A percentile compares a stretch with the other conserved stretches of the same genome.
phyloP scores from a whole-genome alignment of 495 filamentous ascomycete species.

The Cenococcum geophilum region DNA sequence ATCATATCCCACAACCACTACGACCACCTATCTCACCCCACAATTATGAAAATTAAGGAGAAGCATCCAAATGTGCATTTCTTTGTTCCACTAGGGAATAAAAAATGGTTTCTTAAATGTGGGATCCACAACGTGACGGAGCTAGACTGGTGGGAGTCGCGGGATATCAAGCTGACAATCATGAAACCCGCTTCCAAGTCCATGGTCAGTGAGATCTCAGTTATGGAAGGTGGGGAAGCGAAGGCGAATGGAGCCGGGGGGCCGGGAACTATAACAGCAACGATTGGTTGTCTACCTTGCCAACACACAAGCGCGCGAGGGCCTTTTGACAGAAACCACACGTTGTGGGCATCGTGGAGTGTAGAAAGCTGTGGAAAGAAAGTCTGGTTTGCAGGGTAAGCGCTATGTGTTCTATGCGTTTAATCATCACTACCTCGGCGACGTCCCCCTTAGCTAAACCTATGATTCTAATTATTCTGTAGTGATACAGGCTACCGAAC shows the following conservation, averaged over 20 bases:
- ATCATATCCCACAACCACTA: constrained; percentile 93
- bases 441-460: background rate
- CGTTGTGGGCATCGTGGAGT: constrained; percentile 85
- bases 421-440: background rate
- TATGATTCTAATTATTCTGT: constrained; percentile 5
- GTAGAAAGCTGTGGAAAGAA: constrained; percentile 68
- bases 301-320: constrained; percentile 74
- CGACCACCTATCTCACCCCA: constrained; percentile 78
- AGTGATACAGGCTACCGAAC: constrained; percentile 70
- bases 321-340: constrained; percentile 60
- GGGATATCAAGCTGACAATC: constrained; percentile 56
- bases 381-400: constrained; percentile 63
- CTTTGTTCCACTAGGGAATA: constrained; percentile 83
- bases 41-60: constrained; percentile 62
- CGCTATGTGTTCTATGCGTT: constrained; percentile 2
- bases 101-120: constrained; percentile 66
- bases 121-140: constrained; percentile 75
- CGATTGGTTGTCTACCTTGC: constrained; percentile 73
- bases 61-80: constrained; percentile 76
- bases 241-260: background rate
- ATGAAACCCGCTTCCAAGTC: background rate
- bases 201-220: background rate
- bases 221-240: background rate
- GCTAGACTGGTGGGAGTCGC: constrained; percentile 93
- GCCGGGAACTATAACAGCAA: constrained; percentile 55